Percentiles rank a stretch among this genome's conserved stretches.
These are phyloP conservation scores for Dioszegia hungarica DNA, from an alignment of 768 basidiomycete species.

Conservation along the genomic window DNA sequence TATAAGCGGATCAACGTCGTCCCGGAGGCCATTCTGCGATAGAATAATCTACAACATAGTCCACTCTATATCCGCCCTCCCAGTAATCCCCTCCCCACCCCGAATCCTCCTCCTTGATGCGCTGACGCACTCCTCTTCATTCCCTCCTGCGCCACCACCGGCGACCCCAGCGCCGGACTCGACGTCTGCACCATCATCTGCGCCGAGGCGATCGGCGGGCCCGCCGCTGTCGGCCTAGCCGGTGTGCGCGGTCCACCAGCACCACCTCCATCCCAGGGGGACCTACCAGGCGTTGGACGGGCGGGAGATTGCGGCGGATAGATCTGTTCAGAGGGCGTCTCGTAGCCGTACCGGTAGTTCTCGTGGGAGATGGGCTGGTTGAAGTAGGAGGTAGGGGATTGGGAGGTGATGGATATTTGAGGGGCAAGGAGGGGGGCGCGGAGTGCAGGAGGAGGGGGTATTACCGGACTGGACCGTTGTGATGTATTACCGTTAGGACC, in stretches of 20 bases:
- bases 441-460: not conserved
- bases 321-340: not conserved
- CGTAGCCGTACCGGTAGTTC: not conserved
- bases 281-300: too few relatives aligned
- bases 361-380: not conserved
- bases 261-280: too few relatives aligned
- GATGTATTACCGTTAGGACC: not conserved
- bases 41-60: not conserved
- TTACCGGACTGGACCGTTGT: not conserved
- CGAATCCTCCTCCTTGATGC: not conserved
- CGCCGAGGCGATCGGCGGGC: not conserved
- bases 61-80: not conserved
- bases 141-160: not conserved
- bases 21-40: not conserved
- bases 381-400: not conserved
- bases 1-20: not conserved
- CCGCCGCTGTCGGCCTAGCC: not conserved
- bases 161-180: not conserved
- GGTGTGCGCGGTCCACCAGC: not conserved
- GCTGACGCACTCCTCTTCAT: slow-evolving; percentile 1
- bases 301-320: not conserved
- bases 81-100: not conserved
- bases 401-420: not conserved
- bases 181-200: not conserved
- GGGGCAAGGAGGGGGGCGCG: not conserved